These are phyloP conservation scores for Xerocomellus chrysenteron DNA, from an alignment of 768 basidiomycete genomes.

Conservation along the genomic window DNA sequence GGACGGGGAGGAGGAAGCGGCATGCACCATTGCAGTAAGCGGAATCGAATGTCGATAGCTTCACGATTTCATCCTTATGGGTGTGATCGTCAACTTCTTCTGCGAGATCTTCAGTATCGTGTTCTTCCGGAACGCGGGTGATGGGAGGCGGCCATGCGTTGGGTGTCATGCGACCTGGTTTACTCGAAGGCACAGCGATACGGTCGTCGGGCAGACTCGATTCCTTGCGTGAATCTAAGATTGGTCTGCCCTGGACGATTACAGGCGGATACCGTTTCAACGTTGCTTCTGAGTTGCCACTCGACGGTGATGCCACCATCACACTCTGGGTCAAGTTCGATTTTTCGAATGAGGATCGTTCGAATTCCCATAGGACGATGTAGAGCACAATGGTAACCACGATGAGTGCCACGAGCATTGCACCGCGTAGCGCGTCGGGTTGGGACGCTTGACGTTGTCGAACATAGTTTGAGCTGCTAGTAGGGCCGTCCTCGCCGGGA, in stretches of 20 bases:
- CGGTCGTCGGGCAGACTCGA: neutral
- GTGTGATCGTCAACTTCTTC: neutral
- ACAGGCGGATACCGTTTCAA: neutral
- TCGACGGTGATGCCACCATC: neutral
- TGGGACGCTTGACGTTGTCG: conserved; percentile 1
- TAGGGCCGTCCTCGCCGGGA: neutral
- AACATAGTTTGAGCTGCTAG: neutral
- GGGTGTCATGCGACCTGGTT: neutral
- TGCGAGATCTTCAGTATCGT: neutral
- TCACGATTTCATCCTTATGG: neutral
- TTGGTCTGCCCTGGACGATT: neutral
- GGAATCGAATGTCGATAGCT: conserved; percentile 14
- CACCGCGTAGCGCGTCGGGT: conserved; percentile 10
- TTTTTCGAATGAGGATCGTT: conserved; percentile 7
- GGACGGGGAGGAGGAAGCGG: conserved; percentile 49
- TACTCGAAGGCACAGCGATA: neutral
- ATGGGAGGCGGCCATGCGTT: conserved; percentile 34
- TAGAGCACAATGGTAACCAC: conserved; percentile 25
- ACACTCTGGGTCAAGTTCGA: neutral
- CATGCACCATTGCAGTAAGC: conserved; percentile 33
- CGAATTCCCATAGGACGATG: conserved; percentile 18
- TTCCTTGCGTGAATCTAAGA: neutral
- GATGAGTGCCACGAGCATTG: conserved; percentile 17
- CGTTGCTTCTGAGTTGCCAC: neutral
- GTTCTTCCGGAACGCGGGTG: conserved; percentile 34